Base-by-base conservation (phyloP, 2,329 filamentous ascomycete species). In the Paramyrothecium sp. region DNA sequence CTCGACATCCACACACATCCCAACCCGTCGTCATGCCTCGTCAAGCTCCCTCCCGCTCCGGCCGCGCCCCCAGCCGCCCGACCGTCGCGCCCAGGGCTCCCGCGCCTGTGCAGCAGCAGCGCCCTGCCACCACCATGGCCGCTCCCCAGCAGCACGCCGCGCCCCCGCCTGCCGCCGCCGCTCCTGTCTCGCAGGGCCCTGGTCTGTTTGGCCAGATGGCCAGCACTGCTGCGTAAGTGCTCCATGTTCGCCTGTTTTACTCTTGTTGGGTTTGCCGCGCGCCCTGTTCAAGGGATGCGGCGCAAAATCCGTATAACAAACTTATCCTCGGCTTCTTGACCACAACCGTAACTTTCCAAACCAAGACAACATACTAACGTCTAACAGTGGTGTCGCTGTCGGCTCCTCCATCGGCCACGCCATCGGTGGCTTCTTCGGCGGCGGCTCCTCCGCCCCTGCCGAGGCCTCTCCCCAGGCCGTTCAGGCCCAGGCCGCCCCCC, bases 141-240 rank as follows among this genome's bases (percentile, higher is more conserved):
- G 77, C 80, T 55, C 70, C 76, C 60, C 68, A 73, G 51, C 73
- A 80, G 56, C 80, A 82, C 64, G 23, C 30, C 13, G 19, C 49
- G 23, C 17, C 33, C 17, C 51, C 26, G 16, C 51, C 51, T 41
- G 23, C 51, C 30, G 51, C 51, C n/a, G 51, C 51, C 76, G 55
- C 74, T 78, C 51, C 75, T 78, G 54, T 74, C 75, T 83, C 85
- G 55, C 82, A 89, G 64, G 91, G 92, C 26, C 88, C 92, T 5
- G 94, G 95, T 62, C 83, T 99, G 12, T 92, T 99, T 67, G 94
- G 92, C 58, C 92, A 98, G 83, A 97, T 99, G 90, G 95, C 95
- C 65, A 92, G 89, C 72, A 99, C 95, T 57, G 95, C 95, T 75
- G 95, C 95, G 94, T 98, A 89, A 81, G 92, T 88, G 4, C 26